These are phyloP conservation scores for Atractiella rhizophila DNA, from an alignment of 768 basidiomycete species.

Conservation along the genomic window DNA sequence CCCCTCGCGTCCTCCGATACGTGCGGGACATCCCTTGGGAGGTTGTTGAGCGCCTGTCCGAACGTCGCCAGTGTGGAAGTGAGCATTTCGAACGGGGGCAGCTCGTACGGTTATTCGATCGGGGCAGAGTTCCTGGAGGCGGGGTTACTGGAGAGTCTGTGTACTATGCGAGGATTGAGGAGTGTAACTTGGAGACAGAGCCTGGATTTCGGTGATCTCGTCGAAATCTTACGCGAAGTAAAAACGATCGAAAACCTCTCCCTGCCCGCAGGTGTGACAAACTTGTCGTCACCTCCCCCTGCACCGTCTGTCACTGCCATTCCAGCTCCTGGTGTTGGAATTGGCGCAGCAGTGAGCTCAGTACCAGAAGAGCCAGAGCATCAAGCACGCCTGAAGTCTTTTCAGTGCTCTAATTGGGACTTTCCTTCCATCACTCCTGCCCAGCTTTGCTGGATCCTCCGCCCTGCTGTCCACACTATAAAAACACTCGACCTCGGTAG, in stretches of 20 bases:
- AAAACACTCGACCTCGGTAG: neutral
- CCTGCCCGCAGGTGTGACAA: neutral
- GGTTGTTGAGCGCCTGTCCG: no score
- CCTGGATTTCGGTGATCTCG: neutral
- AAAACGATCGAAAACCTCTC: neutral
- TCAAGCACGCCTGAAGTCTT: neutral
- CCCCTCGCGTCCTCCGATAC: no score
- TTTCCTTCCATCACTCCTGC: neutral
- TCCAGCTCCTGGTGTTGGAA: no score
- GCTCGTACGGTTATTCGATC: no score
- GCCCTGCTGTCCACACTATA: neutral
- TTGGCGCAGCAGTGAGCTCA: neutral
- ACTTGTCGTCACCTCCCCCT: no score
- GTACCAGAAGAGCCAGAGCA: neutral
- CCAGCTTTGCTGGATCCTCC: neutral
- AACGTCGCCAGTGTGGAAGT: no score
- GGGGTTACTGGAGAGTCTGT: no score
- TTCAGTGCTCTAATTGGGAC: neutral
- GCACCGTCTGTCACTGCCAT: no score
- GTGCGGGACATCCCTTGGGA: no score
- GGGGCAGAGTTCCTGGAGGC: no score
- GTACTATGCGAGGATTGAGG: no score
- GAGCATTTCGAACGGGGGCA: no score
- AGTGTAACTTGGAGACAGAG: neutral
- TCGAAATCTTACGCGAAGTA: neutral